Conservation (phyloP, 345 rosid genomes). For the Orychophragmus violaceus region DNA sequence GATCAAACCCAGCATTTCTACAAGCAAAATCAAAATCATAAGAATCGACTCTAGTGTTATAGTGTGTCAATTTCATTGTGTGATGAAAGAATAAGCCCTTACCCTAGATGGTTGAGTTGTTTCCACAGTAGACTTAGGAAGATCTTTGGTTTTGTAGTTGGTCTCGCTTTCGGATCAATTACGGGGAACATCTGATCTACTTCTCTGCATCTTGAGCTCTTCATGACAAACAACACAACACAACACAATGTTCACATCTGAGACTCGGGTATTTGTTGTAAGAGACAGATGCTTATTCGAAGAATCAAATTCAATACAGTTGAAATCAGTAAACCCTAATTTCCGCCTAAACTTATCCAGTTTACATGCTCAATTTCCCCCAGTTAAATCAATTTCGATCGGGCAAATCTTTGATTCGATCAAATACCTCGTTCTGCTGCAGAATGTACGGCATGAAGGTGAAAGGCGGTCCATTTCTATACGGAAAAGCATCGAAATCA, state of each 20-base stretch:
- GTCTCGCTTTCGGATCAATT: constrained; percentile 61
- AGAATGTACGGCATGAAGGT: constrained; percentile 55
- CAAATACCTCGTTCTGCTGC: constrained; percentile 53
- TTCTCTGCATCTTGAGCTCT: constrained; percentile 48
- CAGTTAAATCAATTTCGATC: not conserved
- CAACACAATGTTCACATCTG: not conserved
- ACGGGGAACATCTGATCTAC: constrained; percentile 59
- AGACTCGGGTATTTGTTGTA: no score
- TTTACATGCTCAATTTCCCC: no score
- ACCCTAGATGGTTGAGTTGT: constrained; percentile 91
- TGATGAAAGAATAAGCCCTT: no score
- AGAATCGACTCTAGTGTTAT: no score
- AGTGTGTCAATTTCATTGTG: no score
- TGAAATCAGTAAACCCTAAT: not conserved
- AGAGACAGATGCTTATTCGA: no score
- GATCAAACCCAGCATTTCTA: constrained; percentile 98
- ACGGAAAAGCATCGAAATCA: constrained; percentile 35
- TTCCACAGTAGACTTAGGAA: constrained; percentile 79
- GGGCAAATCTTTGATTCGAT: not conserved
- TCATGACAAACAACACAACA: constrained; percentile 18
- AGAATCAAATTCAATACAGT: no score
- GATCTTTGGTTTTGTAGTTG: constrained; percentile 60
- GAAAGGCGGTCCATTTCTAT: constrained; percentile 66
- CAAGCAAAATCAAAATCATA: constrained; percentile 18
- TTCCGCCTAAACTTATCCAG: not conserved